A percentile compares a stretch with the other conserved stretches of the same genome.
phyloP scores from a whole-genome alignment of 2,329 filamentous ascomycete species.

The Pseudogymnoascus sp. region DNA sequence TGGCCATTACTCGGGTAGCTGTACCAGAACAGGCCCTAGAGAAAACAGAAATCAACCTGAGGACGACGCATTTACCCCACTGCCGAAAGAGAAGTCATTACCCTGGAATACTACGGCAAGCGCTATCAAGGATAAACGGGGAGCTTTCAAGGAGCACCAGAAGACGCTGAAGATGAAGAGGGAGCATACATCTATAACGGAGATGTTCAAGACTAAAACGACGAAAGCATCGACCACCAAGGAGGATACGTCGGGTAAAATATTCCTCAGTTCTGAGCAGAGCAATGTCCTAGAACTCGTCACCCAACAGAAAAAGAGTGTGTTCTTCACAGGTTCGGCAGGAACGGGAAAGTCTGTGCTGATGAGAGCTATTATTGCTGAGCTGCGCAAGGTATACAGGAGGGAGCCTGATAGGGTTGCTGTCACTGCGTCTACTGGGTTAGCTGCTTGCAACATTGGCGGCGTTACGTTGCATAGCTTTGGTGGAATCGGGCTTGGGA shows the following conservation, averaged over 20 bases:
- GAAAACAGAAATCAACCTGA: not conserved
- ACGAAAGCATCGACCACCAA: slow-evolving; percentile 25
- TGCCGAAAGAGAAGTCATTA: slow-evolving; percentile 30
- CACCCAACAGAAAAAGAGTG: slow-evolving; percentile 70
- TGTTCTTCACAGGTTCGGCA: slow-evolving; percentile 96
- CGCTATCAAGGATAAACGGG: slow-evolving; percentile 69
- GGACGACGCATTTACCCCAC: not conserved
- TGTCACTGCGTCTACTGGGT: slow-evolving; percentile 88
- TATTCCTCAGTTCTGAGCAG: slow-evolving; percentile 79
- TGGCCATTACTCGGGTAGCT: not conserved
- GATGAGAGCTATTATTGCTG: slow-evolving; percentile 81
- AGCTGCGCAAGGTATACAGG: slow-evolving; percentile 66
- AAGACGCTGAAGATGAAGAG: slow-evolving; percentile 39
- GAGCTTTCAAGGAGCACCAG: slow-evolving; percentile 57
- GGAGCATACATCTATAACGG: slow-evolving; percentile 23
- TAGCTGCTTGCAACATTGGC: slow-evolving; percentile 94
- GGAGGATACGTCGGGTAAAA: slow-evolving; percentile 41
- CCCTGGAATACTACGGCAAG: slow-evolving; percentile 70
- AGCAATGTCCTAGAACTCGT: slow-evolving; percentile 76
- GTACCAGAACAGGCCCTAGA: not conserved
- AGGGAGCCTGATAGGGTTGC: slow-evolving; percentile 78
- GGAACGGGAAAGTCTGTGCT: slow-evolving; percentile 96
- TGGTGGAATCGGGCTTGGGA: slow-evolving; percentile 87
- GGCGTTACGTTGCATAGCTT: slow-evolving; percentile 96
- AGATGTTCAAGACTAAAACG: not conserved